These are phyloP conservation scores for Harringtonia aguacate DNA, from an alignment of 2,329 filamentous ascomycete species.

Conservation along the genomic window DNA sequence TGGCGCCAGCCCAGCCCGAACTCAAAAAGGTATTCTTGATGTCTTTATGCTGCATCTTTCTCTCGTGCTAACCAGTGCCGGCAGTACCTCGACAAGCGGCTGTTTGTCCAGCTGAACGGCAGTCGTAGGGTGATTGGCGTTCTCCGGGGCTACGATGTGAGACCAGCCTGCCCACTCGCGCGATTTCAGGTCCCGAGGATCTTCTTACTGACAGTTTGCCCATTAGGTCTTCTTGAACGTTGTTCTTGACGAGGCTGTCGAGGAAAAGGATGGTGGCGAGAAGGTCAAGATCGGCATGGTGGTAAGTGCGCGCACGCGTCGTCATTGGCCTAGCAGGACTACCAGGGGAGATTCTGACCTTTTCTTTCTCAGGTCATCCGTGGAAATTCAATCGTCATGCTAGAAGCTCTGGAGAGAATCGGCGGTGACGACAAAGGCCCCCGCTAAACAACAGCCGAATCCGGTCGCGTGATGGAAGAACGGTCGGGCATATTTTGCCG, in stretches of 20 bases:
- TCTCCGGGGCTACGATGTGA: slow-evolving; percentile 89
- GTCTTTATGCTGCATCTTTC: background rate
- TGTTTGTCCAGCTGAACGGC: slow-evolving; percentile 96
- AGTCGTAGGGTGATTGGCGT: slow-evolving; percentile 95
- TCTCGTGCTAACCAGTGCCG: slow-evolving; percentile 2
- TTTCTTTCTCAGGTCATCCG: slow-evolving; percentile 61
- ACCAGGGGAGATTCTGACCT: background rate
- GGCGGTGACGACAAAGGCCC: slow-evolving; percentile 41
- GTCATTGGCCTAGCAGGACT: background rate
- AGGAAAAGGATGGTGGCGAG: slow-evolving; percentile 86
- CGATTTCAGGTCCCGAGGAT: background rate
- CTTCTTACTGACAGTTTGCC: background rate
- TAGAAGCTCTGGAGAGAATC: slow-evolving; percentile 69
- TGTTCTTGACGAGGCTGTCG: slow-evolving; percentile 90
- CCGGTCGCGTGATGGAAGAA: background rate
- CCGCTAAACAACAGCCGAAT: slow-evolving; percentile 1
- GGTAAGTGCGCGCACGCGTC: slow-evolving; percentile 36
- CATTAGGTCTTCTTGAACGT: slow-evolving; percentile 98
- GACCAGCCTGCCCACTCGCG: slow-evolving; percentile 18
- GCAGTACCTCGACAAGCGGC: slow-evolving; percentile 97
- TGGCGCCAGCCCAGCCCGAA: slow-evolving; percentile 98
- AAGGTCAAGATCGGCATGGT: slow-evolving; percentile 89
- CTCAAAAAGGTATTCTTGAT: slow-evolving; percentile 71
- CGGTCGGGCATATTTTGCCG: background rate
- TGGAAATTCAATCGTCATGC: slow-evolving; percentile 96